Evolutionary conservation across 1,284 basidiomycete genomes (phyloP), one percentile per base, ranked within the genome.

Genomic region (Earliella scabrosa): DNA sequence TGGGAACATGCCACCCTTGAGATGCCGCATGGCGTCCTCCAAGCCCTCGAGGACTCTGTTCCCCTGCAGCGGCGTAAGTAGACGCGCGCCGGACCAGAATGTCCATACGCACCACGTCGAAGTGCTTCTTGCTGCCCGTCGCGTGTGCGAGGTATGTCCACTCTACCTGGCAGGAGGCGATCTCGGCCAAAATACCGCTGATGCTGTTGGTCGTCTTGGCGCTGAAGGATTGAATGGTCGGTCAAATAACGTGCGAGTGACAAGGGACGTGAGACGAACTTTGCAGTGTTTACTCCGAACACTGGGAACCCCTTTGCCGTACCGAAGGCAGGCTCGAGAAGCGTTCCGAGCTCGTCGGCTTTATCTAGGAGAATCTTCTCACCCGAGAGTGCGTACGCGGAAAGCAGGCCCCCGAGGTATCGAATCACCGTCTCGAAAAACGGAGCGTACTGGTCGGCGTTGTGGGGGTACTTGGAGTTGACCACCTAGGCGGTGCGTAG

Each of bases 381-480:
- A 14, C 76, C 76, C 0, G 86, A 86, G 1, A 92, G 76, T 24
- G 88, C 86, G 63, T 90, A 86, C 0, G 87, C 88, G 9, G 87
- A 85, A 3, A 92, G 75, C 1, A 90, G 70, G 10, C 88, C 88
- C 9, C 89, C 89, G 9, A 92, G 79, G 68, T 90, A 90, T 2
- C 88, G 83, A 61, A 92, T 92, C 41, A 83, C 81, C 0, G 88
- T 91, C 68, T 92, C 90, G 65, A 92, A 92, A 65, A 90, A 87
- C 2, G 81, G 81, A 1, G 76, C 81, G n/a, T 69, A 75, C 7
- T 27, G 23, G 18, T 24, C 6, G 29, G 43, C 47, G 3, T 44
- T 20, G 11, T 36, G 34, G 3, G 34, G 10, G 26, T 21, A 18
- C 13, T 20, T 27, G 24, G 36, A 24, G 14, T 49, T 44, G 2